Percentiles rank a stretch among this genome's conserved stretches.
phyloP scores from a whole-genome alignment of 441 rosid genomes.

The Hura crepitans region DNA sequence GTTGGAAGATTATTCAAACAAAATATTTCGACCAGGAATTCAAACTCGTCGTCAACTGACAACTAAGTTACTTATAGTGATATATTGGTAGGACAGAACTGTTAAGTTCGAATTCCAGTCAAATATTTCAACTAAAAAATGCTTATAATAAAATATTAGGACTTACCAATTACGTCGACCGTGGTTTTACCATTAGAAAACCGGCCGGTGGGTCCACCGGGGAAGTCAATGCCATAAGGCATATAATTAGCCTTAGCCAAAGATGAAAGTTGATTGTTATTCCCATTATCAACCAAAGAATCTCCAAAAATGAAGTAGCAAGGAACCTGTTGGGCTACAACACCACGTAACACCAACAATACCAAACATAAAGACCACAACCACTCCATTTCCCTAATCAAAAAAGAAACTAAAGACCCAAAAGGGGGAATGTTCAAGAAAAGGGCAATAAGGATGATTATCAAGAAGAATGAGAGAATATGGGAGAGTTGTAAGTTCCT shows the following conservation, averaged over 20 bases:
- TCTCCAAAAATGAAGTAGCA: slow-evolving; percentile 37
- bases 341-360: slow-evolving; percentile 24
- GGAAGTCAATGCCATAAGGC: slow-evolving; percentile 36
- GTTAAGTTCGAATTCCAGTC: too few relatives aligned
- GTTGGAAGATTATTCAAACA: too few relatives aligned
- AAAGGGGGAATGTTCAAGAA: background rate
- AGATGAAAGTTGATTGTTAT: slow-evolving; percentile 32
- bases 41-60: too few relatives aligned
- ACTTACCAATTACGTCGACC: slow-evolving; percentile 32
- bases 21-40: too few relatives aligned
- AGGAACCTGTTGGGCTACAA: slow-evolving; percentile 27
- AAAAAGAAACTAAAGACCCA: background rate
- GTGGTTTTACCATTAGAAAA: slow-evolving; percentile 33
- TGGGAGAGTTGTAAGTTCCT: background rate
- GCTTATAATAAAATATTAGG: background rate
- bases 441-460: background rate
- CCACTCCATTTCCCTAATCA: slow-evolving; percentile 26
- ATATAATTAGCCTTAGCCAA: slow-evolving; percentile 32
- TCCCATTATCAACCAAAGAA: slow-evolving; percentile 37
- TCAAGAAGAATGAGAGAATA: background rate
- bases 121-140: too few relatives aligned
- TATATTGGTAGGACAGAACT: too few relatives aligned
- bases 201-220: slow-evolving; percentile 30
- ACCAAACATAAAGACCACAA: slow-evolving; percentile 27
- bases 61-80: too few relatives aligned